Percentiles rank a stretch among this genome's conserved stretches.
These are phyloP conservation scores for Oryza longistaminata DNA, from an alignment of 176 grass and related monocot species.

Conservation along the genomic window DNA sequence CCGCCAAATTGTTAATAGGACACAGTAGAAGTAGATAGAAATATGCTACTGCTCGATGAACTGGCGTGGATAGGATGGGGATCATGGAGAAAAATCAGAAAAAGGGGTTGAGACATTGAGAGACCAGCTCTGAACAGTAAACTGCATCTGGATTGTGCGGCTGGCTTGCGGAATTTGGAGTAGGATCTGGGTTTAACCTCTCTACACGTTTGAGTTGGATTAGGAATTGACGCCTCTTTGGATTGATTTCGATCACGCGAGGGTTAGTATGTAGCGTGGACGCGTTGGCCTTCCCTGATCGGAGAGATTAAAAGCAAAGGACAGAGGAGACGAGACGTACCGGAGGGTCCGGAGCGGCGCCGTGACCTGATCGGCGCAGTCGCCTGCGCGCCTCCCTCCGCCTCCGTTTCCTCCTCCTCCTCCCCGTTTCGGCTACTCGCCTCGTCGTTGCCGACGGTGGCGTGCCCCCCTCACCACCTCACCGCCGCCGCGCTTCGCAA, in stretches of 20 bases:
- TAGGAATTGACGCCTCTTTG: neutral
- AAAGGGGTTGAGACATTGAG: neutral
- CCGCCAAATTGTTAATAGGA: neutral
- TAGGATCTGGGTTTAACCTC: neutral
- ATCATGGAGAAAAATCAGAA: neutral
- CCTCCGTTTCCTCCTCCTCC: neutral
- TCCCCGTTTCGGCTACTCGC: too few relatives aligned
- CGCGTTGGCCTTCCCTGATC: neutral
- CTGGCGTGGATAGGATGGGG: neutral
- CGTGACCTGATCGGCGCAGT: neutral
- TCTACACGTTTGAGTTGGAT: neutral
- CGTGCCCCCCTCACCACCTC: neutral
- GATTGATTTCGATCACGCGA: neutral
- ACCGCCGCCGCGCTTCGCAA: neutral
- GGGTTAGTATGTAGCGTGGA: neutral
- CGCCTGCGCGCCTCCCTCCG: neutral
- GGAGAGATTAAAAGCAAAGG: slow-evolving; percentile 3
- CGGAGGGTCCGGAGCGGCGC: neutral
- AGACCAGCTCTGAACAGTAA: neutral
- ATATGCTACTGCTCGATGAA: neutral
- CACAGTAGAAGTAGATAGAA: neutral
- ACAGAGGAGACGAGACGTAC: slow-evolving; percentile 27
- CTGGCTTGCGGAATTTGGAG: neutral
- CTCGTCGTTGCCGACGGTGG: neutral
- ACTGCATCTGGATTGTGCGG: neutral